These are phyloP conservation scores for Rhizopogon vinicolor DNA, from an alignment of 768 basidiomycete genomes.

Conservation along the genomic window DNA sequence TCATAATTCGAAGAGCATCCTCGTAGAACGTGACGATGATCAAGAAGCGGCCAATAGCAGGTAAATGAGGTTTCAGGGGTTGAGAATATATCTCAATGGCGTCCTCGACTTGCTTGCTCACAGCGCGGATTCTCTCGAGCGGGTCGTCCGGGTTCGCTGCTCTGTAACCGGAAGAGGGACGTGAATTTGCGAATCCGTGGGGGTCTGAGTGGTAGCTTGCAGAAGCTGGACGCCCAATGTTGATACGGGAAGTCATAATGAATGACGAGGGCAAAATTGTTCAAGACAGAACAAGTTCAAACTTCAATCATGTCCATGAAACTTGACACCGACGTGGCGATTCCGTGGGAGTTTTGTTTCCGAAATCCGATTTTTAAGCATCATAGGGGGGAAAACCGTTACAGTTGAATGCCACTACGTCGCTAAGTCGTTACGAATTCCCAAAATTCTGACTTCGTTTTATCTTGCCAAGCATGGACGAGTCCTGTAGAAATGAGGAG, in stretches of 20 bases:
- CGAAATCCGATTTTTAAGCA: neutral
- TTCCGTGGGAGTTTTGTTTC: neutral
- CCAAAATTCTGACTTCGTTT: too few relatives aligned
- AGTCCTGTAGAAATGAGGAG: neutral
- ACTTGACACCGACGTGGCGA: neutral
- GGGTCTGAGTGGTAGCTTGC: slow-evolving; percentile 62
- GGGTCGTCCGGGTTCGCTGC: slow-evolving; percentile 81
- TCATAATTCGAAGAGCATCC: slow-evolving; percentile 89
- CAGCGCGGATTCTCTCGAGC: slow-evolving; percentile 66
- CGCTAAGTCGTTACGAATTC: neutral
- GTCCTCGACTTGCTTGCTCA: slow-evolving; percentile 83
- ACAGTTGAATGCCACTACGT: too few relatives aligned
- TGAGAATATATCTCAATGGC: slow-evolving; percentile 88
- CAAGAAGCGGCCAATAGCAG: slow-evolving; percentile 91
- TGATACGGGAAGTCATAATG: slow-evolving; percentile 78
- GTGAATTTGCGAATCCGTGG: slow-evolving; percentile 74
- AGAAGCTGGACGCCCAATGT: slow-evolving; percentile 67
- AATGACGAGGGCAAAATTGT: slow-evolving; percentile 1
- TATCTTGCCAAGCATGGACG: neutral
- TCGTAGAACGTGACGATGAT: slow-evolving; percentile 99
- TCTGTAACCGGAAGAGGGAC: slow-evolving; percentile 66
- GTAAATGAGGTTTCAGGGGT: slow-evolving; percentile 90
- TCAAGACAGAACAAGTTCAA: neutral
- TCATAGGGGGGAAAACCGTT: neutral
- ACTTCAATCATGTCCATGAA: neutral